These are phyloP conservation scores for Candida neerlandica DNA, from an alignment of 1,139 yeast genomes.

Conservation along the genomic window DNA sequence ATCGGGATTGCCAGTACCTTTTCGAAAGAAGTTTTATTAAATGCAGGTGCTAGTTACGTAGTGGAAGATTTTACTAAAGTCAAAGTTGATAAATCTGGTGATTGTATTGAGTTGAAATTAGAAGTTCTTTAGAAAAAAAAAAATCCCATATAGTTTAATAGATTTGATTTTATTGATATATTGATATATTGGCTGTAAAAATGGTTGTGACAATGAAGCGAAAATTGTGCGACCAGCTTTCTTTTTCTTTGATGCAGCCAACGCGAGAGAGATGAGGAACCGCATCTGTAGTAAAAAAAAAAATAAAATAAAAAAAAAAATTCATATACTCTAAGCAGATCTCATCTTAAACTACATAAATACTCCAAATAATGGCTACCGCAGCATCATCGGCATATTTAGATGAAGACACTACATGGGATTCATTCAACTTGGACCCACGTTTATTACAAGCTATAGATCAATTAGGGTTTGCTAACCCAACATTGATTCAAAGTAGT, in stretches of 20 bases:
- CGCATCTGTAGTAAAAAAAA: not conserved
- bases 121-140: conserved; percentile 3
- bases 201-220: not conserved
- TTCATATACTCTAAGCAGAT: not conserved
- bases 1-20: conserved; percentile 25
- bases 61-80: conserved; percentile 21
- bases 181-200: not conserved
- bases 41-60: conserved; percentile 25
- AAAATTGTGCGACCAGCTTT: not conserved
- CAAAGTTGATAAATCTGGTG: conserved; percentile 6
- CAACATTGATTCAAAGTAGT: conserved; percentile 86
- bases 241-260: no score
- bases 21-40: conserved; percentile 17
- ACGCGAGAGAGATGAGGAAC: not conserved
- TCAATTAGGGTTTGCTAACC: conserved; percentile 77
- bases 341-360: conserved; percentile 1
- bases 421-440: conserved; percentile 72
- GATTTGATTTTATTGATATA: not conserved
- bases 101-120: conserved; percentile 1
- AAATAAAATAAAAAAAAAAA: conserved; percentile 2
- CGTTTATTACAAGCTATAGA: conserved; percentile 83
- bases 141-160: no score
- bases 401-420: conserved; percentile 74
- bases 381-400: conserved; percentile 67
- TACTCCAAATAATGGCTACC: conserved; percentile 8